Percentiles rank a stretch among this genome's conserved stretches.
These are phyloP conservation scores for Salix brachista DNA, from an alignment of 345 rosid genomes.

Conservation along the genomic window DNA sequence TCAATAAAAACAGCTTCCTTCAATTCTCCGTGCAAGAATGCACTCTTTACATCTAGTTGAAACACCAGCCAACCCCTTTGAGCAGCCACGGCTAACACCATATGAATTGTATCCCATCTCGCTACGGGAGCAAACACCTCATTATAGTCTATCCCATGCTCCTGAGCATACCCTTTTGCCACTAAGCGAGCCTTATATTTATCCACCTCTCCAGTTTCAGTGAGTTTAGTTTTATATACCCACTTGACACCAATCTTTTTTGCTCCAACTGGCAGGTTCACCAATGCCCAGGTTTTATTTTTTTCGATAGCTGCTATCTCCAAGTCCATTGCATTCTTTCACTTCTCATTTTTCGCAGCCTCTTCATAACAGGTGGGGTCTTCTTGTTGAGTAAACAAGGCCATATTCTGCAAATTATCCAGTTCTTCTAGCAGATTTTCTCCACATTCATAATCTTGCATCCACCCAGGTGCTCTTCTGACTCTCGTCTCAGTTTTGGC, in stretches of 20 bases:
- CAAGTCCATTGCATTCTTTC: neutral
- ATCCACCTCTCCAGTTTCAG: neutral
- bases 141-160: neutral
- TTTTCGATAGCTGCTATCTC: neutral
- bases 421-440: neutral
- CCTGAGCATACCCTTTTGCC: neutral
- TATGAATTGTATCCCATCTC: neutral
- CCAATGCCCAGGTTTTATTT: neutral
- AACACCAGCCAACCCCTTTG: neutral
- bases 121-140: constrained; percentile 7
- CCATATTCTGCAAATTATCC: neutral
- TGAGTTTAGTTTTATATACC: neutral
- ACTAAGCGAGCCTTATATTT: neutral
- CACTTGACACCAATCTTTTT: neutral
- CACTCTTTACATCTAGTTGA: neutral
- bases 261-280: neutral
- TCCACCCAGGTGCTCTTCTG: neutral
- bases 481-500: neutral
- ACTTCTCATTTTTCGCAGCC: neutral
- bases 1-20: neutral
- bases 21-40: neutral
- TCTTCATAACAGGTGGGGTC: neutral
- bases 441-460: neutral
- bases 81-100: neutral
- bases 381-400: neutral